Conservation (phyloP, 441 rosid species). For the Codiaeum variegatum region DNA sequence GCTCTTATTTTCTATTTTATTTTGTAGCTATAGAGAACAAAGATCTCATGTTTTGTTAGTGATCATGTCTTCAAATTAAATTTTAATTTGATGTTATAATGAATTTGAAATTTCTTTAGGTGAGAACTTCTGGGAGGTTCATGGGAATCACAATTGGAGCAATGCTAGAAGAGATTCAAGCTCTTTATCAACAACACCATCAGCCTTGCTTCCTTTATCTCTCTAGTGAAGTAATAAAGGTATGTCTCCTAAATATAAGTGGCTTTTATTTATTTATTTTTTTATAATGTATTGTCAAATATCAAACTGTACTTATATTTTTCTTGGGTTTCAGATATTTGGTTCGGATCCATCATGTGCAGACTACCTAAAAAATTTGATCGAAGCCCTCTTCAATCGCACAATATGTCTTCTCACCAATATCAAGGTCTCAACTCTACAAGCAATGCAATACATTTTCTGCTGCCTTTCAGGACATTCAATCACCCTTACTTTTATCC, state of each 20-base stretch:
- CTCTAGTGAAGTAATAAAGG: conserved; percentile 94
- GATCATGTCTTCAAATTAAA: conserved; percentile 8
- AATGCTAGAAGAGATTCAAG: conserved; percentile 91
- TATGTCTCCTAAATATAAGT: conserved; percentile 19
- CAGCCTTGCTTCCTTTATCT: conserved; percentile 98
- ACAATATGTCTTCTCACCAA: conserved; percentile 82
- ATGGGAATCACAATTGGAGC: conserved; percentile 92
- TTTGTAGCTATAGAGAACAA: neutral
- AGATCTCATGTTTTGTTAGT: neutral
- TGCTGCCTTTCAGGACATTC: conserved; percentile 12
- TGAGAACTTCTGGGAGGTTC: conserved; percentile 93
- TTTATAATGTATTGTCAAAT: neutral
- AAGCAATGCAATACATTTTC: conserved; percentile 12
- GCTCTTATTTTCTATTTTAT: too few relatives aligned
- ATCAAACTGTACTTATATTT: conserved; percentile 18
- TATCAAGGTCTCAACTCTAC: conserved; percentile 54
- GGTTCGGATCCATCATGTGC: conserved; percentile 96
- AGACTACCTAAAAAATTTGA: conserved; percentile 72
- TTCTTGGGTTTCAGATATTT: conserved; percentile 65
- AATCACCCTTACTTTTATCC: conserved; percentile 23
- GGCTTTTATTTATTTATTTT: neutral
- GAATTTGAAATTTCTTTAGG: conserved; percentile 40
- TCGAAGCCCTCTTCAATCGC: conserved; percentile 80
- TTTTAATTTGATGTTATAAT: conserved; percentile 8
- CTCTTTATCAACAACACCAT: conserved; percentile 85